These are phyloP conservation scores for Tephrocybe rancida DNA, from an alignment of 768 basidiomycete genomes.

Conservation along the genomic window DNA sequence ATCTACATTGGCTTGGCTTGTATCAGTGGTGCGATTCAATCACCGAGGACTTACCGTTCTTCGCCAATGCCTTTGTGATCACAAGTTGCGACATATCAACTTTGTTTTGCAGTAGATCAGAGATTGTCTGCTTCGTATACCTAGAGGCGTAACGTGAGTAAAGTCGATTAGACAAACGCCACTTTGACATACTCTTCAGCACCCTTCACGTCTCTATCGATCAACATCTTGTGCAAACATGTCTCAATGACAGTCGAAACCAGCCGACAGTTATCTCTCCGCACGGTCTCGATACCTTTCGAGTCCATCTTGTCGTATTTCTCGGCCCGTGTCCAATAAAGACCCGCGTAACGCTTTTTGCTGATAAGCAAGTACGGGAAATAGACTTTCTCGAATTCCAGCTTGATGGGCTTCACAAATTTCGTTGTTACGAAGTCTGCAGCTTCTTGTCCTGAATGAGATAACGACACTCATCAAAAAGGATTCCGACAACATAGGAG, in stretches of 20 bases:
- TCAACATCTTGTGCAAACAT: constrained; percentile 96
- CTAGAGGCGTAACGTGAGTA: constrained; percentile 39
- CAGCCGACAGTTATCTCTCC: constrained; percentile 97
- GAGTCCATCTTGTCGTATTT: constrained; percentile 99
- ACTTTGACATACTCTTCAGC: constrained; percentile 77
- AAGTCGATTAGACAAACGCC: not conserved
- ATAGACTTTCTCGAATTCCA: constrained; percentile 99
- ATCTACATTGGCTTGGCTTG: constrained; percentile 45
- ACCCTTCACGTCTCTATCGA: constrained; percentile 90
- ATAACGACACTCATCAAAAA: constrained; percentile 1
- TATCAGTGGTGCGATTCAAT: not conserved
- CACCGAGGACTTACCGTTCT: constrained; percentile 57
- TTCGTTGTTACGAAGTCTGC: constrained; percentile 89
- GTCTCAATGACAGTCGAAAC: constrained; percentile 99
- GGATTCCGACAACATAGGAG: not conserved
- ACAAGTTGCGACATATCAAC: constrained; percentile 99
- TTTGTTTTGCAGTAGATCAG: constrained; percentile 94
- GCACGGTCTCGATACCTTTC: constrained; percentile 99
- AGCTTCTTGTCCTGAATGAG: constrained; percentile 77
- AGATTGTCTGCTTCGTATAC: constrained; percentile 91
- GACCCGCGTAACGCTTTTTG: constrained; percentile 98
- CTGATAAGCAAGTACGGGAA: constrained; percentile 97
- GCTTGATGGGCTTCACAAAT: constrained; percentile 95
- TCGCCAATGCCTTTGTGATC: constrained; percentile 96
- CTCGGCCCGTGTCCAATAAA: constrained; percentile 96